Conservation (phyloP, 306 rosid species). For the Crataegus laevigata region DNA sequence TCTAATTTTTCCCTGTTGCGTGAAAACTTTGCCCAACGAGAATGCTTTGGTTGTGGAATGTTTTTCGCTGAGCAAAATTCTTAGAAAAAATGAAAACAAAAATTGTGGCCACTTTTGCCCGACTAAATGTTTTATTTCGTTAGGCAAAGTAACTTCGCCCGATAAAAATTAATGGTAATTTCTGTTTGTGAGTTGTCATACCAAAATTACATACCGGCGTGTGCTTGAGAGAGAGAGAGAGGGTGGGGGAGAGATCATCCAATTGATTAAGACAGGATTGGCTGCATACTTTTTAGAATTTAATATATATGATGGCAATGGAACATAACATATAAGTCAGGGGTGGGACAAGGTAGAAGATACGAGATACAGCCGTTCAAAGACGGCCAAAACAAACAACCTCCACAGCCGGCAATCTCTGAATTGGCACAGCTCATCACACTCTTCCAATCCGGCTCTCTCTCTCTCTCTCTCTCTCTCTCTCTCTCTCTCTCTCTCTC, state of each 20-base stretch:
- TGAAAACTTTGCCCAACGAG: too few relatives aligned
- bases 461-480: background rate
- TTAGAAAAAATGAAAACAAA: too few relatives aligned
- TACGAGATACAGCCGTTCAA: conserved; percentile 17
- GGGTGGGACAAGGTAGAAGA: conserved; percentile 11
- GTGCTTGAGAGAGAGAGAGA: too few relatives aligned
- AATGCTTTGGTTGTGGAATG: too few relatives aligned
- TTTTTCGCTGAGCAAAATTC: too few relatives aligned
- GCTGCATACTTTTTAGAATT: background rate
- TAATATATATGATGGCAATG: background rate
- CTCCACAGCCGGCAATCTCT: conserved; percentile 12
- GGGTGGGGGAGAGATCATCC: background rate
- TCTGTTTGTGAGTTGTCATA: too few relatives aligned
- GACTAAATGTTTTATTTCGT: too few relatives aligned
- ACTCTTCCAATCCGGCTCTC: background rate
- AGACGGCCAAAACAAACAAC: conserved; percentile 13
- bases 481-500: background rate
- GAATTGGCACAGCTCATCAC: conserved; percentile 1
- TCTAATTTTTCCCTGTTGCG: too few relatives aligned
- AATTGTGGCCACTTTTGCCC: too few relatives aligned
- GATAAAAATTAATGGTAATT: too few relatives aligned
- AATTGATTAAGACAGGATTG: background rate
- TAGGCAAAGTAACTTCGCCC: too few relatives aligned
- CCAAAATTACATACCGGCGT: too few relatives aligned
- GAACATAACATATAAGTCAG: conserved; percentile 1